Conservation (phyloP, 78 protist species). For the slime mould (Dictyostelium discoideum) region DNA sequence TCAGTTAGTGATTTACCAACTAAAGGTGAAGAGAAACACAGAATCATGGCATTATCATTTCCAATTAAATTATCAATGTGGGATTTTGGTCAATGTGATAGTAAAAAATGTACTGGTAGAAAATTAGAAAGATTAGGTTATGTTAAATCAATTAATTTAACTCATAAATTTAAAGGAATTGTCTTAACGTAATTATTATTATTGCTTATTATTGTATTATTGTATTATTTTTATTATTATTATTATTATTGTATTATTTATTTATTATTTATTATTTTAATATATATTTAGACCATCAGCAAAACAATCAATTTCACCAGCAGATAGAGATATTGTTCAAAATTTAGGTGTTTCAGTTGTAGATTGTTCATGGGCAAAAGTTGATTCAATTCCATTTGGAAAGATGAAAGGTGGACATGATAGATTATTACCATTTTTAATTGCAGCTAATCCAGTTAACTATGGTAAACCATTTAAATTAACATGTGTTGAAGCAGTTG, state of each 20-base stretch:
- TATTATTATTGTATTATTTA: neutral
- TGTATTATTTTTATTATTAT: too few species aligned
- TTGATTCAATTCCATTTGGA: conserved; percentile 90
- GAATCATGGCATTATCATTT: conserved; percentile 27
- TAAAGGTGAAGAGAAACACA: conserved; percentile 75
- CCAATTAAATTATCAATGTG: conserved; percentile 69
- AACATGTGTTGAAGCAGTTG: conserved; percentile 96
- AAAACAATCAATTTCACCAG: conserved; percentile 83
- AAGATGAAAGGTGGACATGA: conserved; percentile 84
- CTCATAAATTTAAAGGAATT: conserved; percentile 87
- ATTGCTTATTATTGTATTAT: neutral
- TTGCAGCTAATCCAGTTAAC: conserved; percentile 99
- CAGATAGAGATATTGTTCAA: conserved; percentile 86
- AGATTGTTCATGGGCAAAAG: conserved; percentile 96
- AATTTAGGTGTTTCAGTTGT: conserved; percentile 91
- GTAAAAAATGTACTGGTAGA: conserved; percentile 93
- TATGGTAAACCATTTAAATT: conserved; percentile 95
- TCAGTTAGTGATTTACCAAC: neutral
- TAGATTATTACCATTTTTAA: conserved; percentile 93
- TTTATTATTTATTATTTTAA: neutral
- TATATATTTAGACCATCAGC: conserved; percentile 84
- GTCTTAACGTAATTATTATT: conserved; percentile 83
- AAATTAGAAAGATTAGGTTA: conserved; percentile 87
- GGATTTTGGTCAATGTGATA: conserved; percentile 95
- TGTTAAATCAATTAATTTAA: conserved; percentile 60